phyloP scores from a whole-genome alignment of 139 green algal species.

The Chlorella vulgaris region DNA sequence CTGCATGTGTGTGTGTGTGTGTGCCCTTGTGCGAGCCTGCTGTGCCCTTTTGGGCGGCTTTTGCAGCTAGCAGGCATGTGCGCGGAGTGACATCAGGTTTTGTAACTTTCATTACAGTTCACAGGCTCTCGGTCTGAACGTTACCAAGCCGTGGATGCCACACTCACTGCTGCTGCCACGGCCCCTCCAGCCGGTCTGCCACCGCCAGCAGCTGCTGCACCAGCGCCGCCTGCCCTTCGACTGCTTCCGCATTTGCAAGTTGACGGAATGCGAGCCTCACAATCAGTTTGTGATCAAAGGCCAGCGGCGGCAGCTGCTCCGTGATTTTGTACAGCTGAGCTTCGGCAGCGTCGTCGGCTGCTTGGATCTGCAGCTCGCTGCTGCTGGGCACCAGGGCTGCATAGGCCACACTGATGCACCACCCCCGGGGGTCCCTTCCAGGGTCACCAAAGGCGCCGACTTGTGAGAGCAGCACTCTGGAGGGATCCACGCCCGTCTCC shows the following conservation, averaged over 20 bases:
- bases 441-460: constrained; percentile 85
- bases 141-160: no score
- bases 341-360: constrained; percentile 69
- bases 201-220: background rate
- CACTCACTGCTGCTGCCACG: constrained; percentile 32
- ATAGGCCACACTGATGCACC: constrained; percentile 84
- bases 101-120: no score
- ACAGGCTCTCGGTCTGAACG: no score
- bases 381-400: constrained; percentile 71
- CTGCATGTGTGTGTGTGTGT: background rate
- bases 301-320: constrained; percentile 1
- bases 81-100: no score
- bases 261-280: constrained; percentile 45
- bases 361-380: constrained; percentile 64
- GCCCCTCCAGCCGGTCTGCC: constrained; percentile 17
- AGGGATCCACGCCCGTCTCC: constrained; percentile 73
- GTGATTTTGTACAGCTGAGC: no score
- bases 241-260: constrained; percentile 22
- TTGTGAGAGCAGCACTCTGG: constrained; percentile 25
- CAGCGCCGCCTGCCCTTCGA: constrained; percentile 1
- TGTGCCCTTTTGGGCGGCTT: no score
- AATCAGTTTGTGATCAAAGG: constrained; percentile 54
- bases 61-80: no score
- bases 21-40: no score
- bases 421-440: constrained; percentile 84